Evolutionary conservation across 2,329 filamentous ascomycete genomes (phyloP), one percentile per base, ranked within the genome.

Genomic region (Xenoacremonium recifei): DNA sequence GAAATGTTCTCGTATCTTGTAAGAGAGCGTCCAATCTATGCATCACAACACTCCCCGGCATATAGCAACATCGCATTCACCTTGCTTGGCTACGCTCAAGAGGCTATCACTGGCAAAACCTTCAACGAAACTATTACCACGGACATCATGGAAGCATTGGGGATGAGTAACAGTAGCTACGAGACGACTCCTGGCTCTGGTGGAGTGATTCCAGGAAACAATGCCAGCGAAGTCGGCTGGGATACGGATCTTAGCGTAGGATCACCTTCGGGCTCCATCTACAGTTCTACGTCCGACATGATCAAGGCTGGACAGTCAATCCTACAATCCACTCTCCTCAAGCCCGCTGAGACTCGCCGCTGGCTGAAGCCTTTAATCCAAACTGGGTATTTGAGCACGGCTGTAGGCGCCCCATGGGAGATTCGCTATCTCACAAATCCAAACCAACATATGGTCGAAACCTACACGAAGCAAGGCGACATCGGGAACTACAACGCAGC

Each of bases 381-480:
- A 49, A 70, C 66, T 3, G 63, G 63, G 0, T 60, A 55, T 4
- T 49, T 57, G 21, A 60, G 58, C 15, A 53, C 61, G 33, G 62
- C 64, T 4, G 56, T 74, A 33, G 72, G 72, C 12, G 60, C 60
- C 4, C 68, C 70, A 2, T 76, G 71, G 70, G 72, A 75, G 54
- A 75, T 75, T 33, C 50, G 62, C 39, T 65, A 66, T 25, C 4
- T 40, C 11, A 2, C 21, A 9, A 33, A 43, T 12, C 42, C 42
- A n/a, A 56, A 56, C 42, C 58, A 62, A 21, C 65, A 67, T 5
- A 48, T 68, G 4, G 54, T 71, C 15, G 69, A 75, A 35, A 27
- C 75, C 2, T 73, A 72, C 54, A 66, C 68, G 15, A 76, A 76
- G 45, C 51, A 49, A 4, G 72, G 71, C 15, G 62, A 64, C 37